These are phyloP conservation scores for Chlorella sp. DNA, from an alignment of 139 green algal genomes.

Conservation along the genomic window DNA sequence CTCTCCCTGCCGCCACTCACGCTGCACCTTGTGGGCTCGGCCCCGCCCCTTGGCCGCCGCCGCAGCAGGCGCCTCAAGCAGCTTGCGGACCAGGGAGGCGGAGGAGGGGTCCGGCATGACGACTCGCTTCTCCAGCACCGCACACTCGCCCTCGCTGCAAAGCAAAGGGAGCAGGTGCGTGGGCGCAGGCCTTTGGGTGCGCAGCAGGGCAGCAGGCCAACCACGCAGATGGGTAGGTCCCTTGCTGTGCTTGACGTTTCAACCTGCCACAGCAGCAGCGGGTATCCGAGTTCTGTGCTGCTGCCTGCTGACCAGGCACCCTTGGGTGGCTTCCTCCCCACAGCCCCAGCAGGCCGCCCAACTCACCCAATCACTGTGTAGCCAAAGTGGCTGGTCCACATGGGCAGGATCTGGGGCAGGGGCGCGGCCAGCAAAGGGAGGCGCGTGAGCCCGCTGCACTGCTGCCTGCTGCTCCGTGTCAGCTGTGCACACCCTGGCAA, in stretches of 20 bases:
- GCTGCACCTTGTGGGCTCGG: neutral
- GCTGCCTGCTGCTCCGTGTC: too few relatives aligned
- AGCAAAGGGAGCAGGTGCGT: neutral
- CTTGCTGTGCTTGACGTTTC: too few relatives aligned
- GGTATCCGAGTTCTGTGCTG: too few relatives aligned
- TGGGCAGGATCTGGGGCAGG: conserved; percentile 46
- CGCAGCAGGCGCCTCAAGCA: neutral
- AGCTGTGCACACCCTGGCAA: too few relatives aligned
- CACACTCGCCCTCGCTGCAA: conserved; percentile 6
- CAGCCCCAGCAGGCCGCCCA: neutral
- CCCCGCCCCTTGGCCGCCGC: neutral
- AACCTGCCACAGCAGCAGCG: too few relatives aligned
- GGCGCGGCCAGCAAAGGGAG: too few relatives aligned
- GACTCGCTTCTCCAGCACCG: conserved; percentile 14
- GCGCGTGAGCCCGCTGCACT: too few relatives aligned
- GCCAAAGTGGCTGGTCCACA: conserved; percentile 69
- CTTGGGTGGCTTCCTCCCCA: too few relatives aligned
- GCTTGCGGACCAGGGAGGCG: conserved; percentile 16
- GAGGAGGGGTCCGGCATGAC: conserved; percentile 33
- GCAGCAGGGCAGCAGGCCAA: neutral
- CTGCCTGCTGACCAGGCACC: too few relatives aligned
- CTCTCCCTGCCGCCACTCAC: neutral
- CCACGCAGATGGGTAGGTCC: neutral
- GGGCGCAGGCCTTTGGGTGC: too few relatives aligned
- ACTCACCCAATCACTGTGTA: conserved; percentile 47